A percentile compares a stretch with the other conserved stretches of the same genome.
These are phyloP conservation scores for Fusarium coicis DNA, from an alignment of 2,329 filamentous ascomycete species.

Conservation along the genomic window DNA sequence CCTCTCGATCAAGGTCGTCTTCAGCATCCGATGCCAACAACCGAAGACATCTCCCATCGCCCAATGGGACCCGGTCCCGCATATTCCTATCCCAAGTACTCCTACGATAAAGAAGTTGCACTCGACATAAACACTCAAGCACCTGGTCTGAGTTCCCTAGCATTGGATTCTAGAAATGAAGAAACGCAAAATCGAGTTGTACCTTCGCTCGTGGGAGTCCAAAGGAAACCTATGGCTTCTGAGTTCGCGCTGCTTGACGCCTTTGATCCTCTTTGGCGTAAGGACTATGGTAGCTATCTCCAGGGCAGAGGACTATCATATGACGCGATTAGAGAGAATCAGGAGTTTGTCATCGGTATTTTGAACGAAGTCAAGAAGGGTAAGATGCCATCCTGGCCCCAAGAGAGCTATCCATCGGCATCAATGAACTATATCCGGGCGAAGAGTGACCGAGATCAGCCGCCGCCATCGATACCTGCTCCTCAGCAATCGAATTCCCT, in stretches of 20 bases:
- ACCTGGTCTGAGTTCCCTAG: neutral
- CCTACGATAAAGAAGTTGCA: neutral
- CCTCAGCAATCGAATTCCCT: neutral
- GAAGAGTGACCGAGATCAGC: neutral
- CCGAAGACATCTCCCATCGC: neutral
- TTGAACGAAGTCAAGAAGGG: neutral
- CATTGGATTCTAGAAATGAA: neutral
- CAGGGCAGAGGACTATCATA: neutral
- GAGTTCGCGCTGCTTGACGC: neutral
- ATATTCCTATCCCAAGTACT: neutral
- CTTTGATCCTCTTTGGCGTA: neutral
- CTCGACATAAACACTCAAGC: neutral
- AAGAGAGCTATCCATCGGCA: neutral
- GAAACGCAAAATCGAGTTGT: neutral
- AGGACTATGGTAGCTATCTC: neutral
- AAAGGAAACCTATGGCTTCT: accelerated
- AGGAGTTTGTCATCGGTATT: neutral
- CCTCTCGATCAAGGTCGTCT: accelerated
- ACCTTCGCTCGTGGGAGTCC: neutral
- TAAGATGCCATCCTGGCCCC: neutral
- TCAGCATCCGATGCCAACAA: accelerated
- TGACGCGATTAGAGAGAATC: neutral
- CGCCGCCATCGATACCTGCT: neutral
- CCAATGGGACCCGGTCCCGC: no score
- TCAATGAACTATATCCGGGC: neutral